Evolutionary conservation across 164 flowering plant species (phyloP).

Genomic region (Buxus sempervirens): DNA sequence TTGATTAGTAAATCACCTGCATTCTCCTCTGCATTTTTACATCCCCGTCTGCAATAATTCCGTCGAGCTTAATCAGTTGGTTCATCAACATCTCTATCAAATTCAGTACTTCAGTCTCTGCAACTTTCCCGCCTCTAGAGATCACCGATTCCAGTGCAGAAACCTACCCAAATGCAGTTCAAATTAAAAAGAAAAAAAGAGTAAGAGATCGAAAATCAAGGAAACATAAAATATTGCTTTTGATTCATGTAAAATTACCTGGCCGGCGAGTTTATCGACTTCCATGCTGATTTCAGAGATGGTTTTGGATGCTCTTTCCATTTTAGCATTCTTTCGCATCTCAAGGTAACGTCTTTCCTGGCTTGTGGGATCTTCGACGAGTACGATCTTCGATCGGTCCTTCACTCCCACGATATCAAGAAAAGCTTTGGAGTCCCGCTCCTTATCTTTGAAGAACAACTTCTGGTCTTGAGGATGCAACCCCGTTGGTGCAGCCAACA

Average conservation of each 20-base stretch:
- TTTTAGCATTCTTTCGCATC: constrained; percentile 48
- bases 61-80: constrained; percentile 62
- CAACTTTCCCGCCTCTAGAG: constrained; percentile 48
- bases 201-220: constrained; percentile 12
- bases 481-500: constrained; percentile 55
- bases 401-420: constrained; percentile 56
- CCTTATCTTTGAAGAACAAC: constrained; percentile 53
- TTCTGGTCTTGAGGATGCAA: constrained; percentile 64
- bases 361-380: constrained; percentile 55
- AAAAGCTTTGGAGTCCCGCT: constrained; percentile 52
- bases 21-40: constrained; percentile 61
- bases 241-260: constrained; percentile 27
- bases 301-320: constrained; percentile 52
- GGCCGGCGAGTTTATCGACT: constrained; percentile 58
- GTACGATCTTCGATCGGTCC: constrained; percentile 50
- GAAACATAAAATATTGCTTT: too few species aligned
- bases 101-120: constrained; percentile 37
- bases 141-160: constrained; percentile 50
- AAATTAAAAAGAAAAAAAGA: too few species aligned
- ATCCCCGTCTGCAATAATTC: constrained; percentile 55
- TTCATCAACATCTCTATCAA: constrained; percentile 64
- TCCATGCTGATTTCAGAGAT: constrained; percentile 55
- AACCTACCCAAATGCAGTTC: constrained; percentile 32
- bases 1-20: constrained; percentile 42
- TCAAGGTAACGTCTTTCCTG: constrained; percentile 52